Evolutionary conservation across 441 rosid species (phyloP), one percentile per base, ranked within the genome.

Genomic region (Euphorbia celastroides): DNA sequence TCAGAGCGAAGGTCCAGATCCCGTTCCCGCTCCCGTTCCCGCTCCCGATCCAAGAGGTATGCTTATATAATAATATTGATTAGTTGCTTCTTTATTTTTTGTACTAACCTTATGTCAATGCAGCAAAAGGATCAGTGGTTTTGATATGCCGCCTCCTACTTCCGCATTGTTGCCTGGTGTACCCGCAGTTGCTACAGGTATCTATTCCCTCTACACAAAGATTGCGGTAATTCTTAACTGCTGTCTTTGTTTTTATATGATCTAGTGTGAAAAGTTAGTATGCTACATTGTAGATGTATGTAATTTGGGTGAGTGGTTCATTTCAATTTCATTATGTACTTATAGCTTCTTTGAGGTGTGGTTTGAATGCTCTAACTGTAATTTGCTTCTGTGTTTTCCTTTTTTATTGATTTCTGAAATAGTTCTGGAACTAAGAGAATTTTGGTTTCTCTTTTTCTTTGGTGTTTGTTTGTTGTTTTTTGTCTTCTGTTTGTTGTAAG

Each of bases 51-150:
- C 0, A 92, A 90, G 84, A 92, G 95, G 99, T 92, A 81, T 52
- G 19, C 8, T 70, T 62, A 41, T 9, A 2, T 19, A 32, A n/a
- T 19, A n/a, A 5, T 22, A 27, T 70, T 61, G 32, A 50, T 10
- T 20, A 25, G 62, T 48, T 5, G 0, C 20, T 16, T 27, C 22
- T 22, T 5, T 22, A 19, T 48, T 26, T 20, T 12, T 10, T 26
- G 12, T 56, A 54, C 74, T 78, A 68, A 82, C 68, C 11, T 3
- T 74, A 2, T 76, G 0, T 67, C 19, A 48, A 65, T 85, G 71
- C 87, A 91, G 98, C 80, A 89, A 93, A 84, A 83, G 98, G 66
- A 79, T 84, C 62, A 93, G 98, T 74, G 97, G 98, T 71, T 93
- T 93, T 63, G 98, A 93, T 73, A 89, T 91, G 98, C 95, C 95